Conservation (phyloP, 352 stramenopile genomes). For the Phytophthora pisi region DNA sequence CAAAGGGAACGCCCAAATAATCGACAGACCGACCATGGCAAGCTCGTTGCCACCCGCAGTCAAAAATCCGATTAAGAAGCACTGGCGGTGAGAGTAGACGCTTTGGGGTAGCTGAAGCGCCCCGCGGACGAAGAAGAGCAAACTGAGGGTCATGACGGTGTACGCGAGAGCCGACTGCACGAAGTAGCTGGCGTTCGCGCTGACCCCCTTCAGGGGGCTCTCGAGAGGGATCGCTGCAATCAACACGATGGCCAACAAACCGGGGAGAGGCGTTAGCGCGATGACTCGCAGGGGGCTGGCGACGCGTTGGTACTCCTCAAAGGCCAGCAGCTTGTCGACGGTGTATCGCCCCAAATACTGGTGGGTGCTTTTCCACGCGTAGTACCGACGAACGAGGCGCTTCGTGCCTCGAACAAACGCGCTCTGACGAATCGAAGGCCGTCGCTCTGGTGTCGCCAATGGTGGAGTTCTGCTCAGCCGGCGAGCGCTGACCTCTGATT, state of each 20-base stretch:
- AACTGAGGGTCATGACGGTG: slow-evolving; percentile 15
- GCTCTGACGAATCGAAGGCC: slow-evolving; percentile 10
- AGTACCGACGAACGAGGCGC: slow-evolving; percentile 8
- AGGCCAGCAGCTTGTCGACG: slow-evolving; percentile 28
- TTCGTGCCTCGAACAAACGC: background rate
- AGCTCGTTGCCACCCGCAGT: slow-evolving; percentile 11
- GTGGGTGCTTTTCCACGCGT: slow-evolving; percentile 22
- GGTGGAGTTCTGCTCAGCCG: background rate
- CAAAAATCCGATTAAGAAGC: slow-evolving; percentile 10
- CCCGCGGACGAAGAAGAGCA: slow-evolving; percentile 21
- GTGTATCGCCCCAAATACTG: slow-evolving; percentile 34
- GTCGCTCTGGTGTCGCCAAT: background rate
- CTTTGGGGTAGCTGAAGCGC: slow-evolving; percentile 12
- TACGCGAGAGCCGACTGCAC: slow-evolving; percentile 20
- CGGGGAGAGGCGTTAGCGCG: slow-evolving; percentile 18
- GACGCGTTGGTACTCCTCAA: slow-evolving; percentile 25
- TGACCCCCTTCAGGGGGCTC: slow-evolving; percentile 2
- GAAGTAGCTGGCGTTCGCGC: slow-evolving; percentile 10
- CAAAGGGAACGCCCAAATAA: slow-evolving; percentile 26
- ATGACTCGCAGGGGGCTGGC: slow-evolving; percentile 17
- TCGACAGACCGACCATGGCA: slow-evolving; percentile 9
- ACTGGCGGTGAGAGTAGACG: slow-evolving; percentile 22
- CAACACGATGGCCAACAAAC: slow-evolving; percentile 12
- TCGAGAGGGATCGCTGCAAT: slow-evolving; percentile 18
- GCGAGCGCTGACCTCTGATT: background rate